These are phyloP conservation scores for Didymella keratinophila DNA, from an alignment of 2,329 filamentous ascomycete species.

Conservation along the genomic window DNA sequence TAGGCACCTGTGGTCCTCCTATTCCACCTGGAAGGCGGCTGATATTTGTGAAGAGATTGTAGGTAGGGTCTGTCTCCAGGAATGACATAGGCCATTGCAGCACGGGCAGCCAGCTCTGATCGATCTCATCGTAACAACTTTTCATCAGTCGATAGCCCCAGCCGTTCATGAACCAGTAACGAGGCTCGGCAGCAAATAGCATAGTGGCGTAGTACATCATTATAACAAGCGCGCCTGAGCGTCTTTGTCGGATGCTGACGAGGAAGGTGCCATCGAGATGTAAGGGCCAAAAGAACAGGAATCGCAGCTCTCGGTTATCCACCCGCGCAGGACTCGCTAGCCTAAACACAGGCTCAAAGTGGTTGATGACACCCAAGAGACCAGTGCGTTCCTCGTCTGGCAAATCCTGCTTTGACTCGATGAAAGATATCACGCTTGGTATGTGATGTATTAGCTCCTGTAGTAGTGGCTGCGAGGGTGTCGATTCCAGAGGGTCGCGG, in stretches of 20 bases:
- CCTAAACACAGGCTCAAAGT: slow-evolving; percentile 33
- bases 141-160: slow-evolving; percentile 43
- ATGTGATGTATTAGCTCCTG: slow-evolving; percentile 32
- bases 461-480: slow-evolving; percentile 41
- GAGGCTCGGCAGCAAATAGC: slow-evolving; percentile 44
- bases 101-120: slow-evolving; percentile 35
- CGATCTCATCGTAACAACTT: slow-evolving; percentile 32
- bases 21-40: not conserved
- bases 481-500: slow-evolving; percentile 27
- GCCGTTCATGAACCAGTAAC: slow-evolving; percentile 52
- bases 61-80: slow-evolving; percentile 20
- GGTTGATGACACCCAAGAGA: slow-evolving; percentile 27
- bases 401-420: slow-evolving; percentile 33
- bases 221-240: slow-evolving; percentile 48
- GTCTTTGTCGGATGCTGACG: slow-evolving; percentile 38
- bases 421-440: slow-evolving; percentile 29
- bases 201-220: slow-evolving; percentile 51
- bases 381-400: slow-evolving; percentile 27
- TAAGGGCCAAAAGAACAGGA: slow-evolving; percentile 51
- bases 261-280: slow-evolving; percentile 46
- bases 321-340: slow-evolving; percentile 32
- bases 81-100: slow-evolving; percentile 41
- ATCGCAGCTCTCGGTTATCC: slow-evolving; percentile 48
- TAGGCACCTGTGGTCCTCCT: not conserved
- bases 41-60: slow-evolving; percentile 10